These are phyloP conservation scores for Osmozyma mogii DNA, from an alignment of 805 yeast species.

Conservation along the genomic window DNA sequence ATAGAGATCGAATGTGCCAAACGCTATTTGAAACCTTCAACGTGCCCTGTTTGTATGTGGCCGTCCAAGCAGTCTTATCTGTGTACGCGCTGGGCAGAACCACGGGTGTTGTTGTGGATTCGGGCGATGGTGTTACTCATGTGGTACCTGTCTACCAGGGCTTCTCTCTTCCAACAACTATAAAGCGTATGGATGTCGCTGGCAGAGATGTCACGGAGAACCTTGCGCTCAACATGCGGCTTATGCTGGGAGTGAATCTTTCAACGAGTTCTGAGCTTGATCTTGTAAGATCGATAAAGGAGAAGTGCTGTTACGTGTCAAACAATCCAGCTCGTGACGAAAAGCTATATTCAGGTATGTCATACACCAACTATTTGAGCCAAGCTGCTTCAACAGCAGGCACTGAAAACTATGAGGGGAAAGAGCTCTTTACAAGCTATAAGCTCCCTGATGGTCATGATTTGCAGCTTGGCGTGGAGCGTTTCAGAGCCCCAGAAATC, in stretches of 20 bases:
- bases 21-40: slow-evolving; percentile 64
- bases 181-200: slow-evolving; percentile 70
- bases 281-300: slow-evolving; percentile 71
- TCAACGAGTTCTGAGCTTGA: slow-evolving; percentile 75
- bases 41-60: slow-evolving; percentile 66
- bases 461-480: slow-evolving; percentile 56
- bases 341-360: slow-evolving; percentile 27
- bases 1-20: slow-evolving; percentile 57
- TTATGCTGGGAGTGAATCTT: slow-evolving; percentile 52
- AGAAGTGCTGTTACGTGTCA: slow-evolving; percentile 60
- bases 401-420: slow-evolving; percentile 13
- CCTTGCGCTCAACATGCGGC: slow-evolving; percentile 59
- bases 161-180: slow-evolving; percentile 65
- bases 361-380: slow-evolving; percentile 13
- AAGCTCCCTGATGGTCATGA: slow-evolving; percentile 80
- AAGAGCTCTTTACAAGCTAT: slow-evolving; percentile 30
- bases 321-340: slow-evolving; percentile 51
- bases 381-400: slow-evolving; percentile 9
- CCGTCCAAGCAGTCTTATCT: slow-evolving; percentile 72
- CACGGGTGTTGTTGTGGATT: slow-evolving; percentile 81
- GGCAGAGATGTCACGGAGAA: slow-evolving; percentile 82
- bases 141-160: slow-evolving; percentile 89
- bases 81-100: slow-evolving; percentile 86
- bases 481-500: slow-evolving; percentile 73
- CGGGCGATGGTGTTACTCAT: slow-evolving; percentile 91